Base-by-base conservation (phyloP, 768 basidiomycete genomes). In the Calocybe gangraenosa region DNA sequence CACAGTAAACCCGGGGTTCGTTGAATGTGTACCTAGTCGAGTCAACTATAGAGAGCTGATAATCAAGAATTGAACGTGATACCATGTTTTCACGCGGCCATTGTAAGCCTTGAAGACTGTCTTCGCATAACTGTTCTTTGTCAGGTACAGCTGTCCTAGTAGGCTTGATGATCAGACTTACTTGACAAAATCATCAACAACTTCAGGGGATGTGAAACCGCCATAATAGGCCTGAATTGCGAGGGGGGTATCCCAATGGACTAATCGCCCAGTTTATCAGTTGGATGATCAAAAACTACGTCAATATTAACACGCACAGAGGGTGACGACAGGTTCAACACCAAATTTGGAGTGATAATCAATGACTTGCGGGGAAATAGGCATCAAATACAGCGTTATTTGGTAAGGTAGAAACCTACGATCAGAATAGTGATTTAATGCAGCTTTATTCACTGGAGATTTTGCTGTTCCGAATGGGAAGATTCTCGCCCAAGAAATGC, bases 401-500 rank as follows among this genome's bases (percentile, higher is more conserved):
- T 35, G n/a, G 6, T 14, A 4, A 35, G 14, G 34, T 35, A 55
- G 17, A n/a, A 32, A 37, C 64, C 48, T 42, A 73, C 71, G 48
- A 49, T 74, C 71, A 18, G 67, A 67, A 55, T 73, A 73, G 52
- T 71, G 72, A 22, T 72, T 46, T 31, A 80, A 51, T 0, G 65
- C 78, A 38, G 60, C 63, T 46, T 76, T 63, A 47, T 76, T 78
- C 13, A 77, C 60, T 0, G 76, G 78, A 10, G 74, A 75, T 41
- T 71, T 69, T 3, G 69, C 68, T 0, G 70, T 66, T 5, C 70
- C 74, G 44, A 76, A 76, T 1, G 76, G 75, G 32, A 73, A 68
- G 40, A 78, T 71, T 38, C 77, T 61, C 7, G 73, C 67, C 76
- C 76, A 79, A 4, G 73, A 73, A 23, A 78, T 66, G 1, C 74